These are phyloP conservation scores for Colletotrichum sidae DNA, from an alignment of 2,329 filamentous ascomycete species.

Conservation along the genomic window DNA sequence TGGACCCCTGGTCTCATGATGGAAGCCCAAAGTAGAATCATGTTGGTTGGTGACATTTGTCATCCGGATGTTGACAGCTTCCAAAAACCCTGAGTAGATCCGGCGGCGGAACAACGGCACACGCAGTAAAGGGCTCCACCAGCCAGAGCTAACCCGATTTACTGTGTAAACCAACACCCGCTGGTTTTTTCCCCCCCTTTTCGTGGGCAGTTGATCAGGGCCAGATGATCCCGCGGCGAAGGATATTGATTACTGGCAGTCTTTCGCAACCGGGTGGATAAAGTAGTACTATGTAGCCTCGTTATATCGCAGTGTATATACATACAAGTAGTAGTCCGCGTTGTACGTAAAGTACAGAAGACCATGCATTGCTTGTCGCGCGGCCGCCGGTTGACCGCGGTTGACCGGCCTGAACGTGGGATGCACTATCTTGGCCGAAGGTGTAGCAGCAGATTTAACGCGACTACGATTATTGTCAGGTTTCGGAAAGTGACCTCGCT, in stretches of 20 bases:
- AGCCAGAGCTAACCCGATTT: conserved; percentile 10
- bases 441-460: no score
- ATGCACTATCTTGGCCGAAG: not conserved
- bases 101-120: not conserved
- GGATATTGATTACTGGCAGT: conserved; percentile 13
- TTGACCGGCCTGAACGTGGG: not conserved
- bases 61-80: conserved; percentile 20
- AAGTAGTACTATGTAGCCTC: no score
- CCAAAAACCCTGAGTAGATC: conserved; percentile 19
- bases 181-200: not conserved
- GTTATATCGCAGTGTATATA: no score
- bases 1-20: conserved; percentile 5
- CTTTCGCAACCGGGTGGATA: not conserved
- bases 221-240: conserved; percentile 6
- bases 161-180: conserved; percentile 10
- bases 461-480: no score
- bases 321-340: no score
- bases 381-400: not conserved
- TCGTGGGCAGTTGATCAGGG: conserved; percentile 20
- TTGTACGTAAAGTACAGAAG: not conserved
- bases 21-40: conserved; percentile 5
- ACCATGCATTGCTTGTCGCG: conserved; percentile 23
- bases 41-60: conserved; percentile 18
- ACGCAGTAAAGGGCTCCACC: conserved; percentile 1
- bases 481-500: no score